Evolutionary conservation across 2,329 filamentous ascomycete genomes (phyloP).

Genomic region (Talaromyces amestolkiae): DNA sequence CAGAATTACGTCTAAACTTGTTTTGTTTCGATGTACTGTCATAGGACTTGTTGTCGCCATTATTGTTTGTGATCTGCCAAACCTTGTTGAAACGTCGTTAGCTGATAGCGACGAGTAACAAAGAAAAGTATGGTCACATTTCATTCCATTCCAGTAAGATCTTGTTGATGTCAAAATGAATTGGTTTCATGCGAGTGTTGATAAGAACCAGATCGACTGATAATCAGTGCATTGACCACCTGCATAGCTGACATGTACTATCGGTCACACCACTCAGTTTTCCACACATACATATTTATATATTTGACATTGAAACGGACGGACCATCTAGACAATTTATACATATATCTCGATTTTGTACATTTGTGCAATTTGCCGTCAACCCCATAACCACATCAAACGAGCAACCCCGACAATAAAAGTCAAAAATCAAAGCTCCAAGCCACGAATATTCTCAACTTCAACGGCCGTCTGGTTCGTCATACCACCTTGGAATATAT

Average conservation of each 20-base stretch:
- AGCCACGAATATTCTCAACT: not conserved
- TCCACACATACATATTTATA: not conserved
- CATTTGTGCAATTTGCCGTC: not conserved
- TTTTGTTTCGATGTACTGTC: no score
- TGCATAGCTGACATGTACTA: no score
- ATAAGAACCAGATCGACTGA: no score
- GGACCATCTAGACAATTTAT: not conserved
- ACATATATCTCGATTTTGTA: not conserved
- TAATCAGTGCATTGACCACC: no score
- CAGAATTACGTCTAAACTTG: no score
- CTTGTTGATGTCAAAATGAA: no score
- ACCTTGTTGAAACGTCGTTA: no score
- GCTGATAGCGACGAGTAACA: no score
- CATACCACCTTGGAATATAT: not conserved
- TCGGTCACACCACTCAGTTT: not conserved
- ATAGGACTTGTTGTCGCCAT: not conserved
- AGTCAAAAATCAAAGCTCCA: constrained; percentile 12
- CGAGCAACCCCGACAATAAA: not conserved
- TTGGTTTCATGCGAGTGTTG: no score
- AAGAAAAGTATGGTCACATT: no score
- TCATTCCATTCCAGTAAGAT: no score
- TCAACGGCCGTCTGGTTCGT: not conserved
- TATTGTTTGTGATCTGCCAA: not conserved
- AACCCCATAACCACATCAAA: not conserved
- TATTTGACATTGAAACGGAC: not conserved